phyloP scores from a whole-genome alignment of 2,329 filamentous ascomycete genomes.

The Aspergillus alliaceus region DNA sequence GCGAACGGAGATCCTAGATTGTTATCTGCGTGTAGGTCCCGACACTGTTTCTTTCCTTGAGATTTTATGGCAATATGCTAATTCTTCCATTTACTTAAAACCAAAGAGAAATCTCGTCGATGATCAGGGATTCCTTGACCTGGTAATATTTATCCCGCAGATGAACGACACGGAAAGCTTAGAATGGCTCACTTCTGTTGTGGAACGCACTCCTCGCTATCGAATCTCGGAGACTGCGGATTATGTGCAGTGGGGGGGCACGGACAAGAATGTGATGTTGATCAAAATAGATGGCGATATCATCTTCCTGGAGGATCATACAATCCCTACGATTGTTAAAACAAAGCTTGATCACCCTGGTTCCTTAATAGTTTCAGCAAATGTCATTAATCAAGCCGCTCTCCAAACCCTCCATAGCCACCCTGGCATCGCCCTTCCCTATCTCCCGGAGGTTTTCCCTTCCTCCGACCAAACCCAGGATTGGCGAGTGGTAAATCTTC shows the following conservation, averaged over 20 bases:
- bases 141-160: conserved; percentile 45
- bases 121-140: conserved; percentile 44
- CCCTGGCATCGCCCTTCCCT: conserved; percentile 53
- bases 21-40: conserved; percentile 39
- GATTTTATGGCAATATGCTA: background rate
- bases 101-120: conserved; percentile 40
- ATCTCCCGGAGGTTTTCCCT: conserved; percentile 51
- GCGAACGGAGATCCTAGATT: conserved; percentile 41
- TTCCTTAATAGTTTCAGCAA: conserved; percentile 54
- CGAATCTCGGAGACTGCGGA: conserved; percentile 10
- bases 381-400: conserved; percentile 58
- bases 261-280: conserved; percentile 32
- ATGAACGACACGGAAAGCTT: conserved; percentile 37
- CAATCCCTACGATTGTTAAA: conserved; percentile 56
- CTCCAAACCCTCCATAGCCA: conserved; percentile 57
- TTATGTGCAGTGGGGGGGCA: conserved; percentile 15
- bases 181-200: conserved; percentile 35
- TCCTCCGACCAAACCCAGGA: conserved; percentile 21
- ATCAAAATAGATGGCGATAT: conserved; percentile 47
- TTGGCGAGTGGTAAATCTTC: conserved; percentile 36
- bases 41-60: no score
- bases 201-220: conserved; percentile 33
- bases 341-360: conserved; percentile 54
- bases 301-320: conserved; percentile 44
- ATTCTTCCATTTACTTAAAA: background rate